phyloP scores from a whole-genome alignment of 345 rosid species.

The Populus davidiana region DNA sequence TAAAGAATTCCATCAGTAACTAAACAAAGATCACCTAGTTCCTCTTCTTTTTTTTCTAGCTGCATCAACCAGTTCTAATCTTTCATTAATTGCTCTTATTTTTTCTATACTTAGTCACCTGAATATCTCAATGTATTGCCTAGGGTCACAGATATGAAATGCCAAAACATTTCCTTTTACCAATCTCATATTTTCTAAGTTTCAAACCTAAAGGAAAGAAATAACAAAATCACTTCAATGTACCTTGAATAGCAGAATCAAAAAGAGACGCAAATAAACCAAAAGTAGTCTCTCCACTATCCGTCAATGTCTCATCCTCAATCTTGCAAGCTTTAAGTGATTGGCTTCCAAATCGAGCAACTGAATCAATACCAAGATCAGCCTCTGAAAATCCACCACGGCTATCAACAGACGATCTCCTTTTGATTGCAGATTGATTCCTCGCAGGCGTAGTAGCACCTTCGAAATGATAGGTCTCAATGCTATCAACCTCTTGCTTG shows the following conservation, averaged over 20 bases:
- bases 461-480: conserved; percentile 47
- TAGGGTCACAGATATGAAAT: not conserved
- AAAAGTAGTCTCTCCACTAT: conserved; percentile 68
- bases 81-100: not conserved
- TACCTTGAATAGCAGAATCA: conserved; percentile 91
- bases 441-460: conserved; percentile 30
- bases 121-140: not conserved
- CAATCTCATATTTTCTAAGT: not conserved
- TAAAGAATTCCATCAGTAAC: no score
- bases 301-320: conserved; percentile 70
- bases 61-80: not conserved
- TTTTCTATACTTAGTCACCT: not conserved
- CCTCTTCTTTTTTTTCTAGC: no score
- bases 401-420: conserved; percentile 42
- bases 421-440: conserved; percentile 47
- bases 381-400: conserved; percentile 35
- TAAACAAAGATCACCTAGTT: no score
- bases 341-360: conserved; percentile 50
- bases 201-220: not conserved
- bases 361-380: conserved; percentile 40
- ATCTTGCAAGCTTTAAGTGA: conserved; percentile 74
- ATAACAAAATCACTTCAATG: not conserved
- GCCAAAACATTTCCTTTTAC: not conserved
- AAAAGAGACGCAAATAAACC: conserved; percentile 76
- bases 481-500: conserved; percentile 73